These are phyloP conservation scores for Gaeumannomyces sp. DNA, from an alignment of 2,329 filamentous ascomycete species.

Conservation along the genomic window DNA sequence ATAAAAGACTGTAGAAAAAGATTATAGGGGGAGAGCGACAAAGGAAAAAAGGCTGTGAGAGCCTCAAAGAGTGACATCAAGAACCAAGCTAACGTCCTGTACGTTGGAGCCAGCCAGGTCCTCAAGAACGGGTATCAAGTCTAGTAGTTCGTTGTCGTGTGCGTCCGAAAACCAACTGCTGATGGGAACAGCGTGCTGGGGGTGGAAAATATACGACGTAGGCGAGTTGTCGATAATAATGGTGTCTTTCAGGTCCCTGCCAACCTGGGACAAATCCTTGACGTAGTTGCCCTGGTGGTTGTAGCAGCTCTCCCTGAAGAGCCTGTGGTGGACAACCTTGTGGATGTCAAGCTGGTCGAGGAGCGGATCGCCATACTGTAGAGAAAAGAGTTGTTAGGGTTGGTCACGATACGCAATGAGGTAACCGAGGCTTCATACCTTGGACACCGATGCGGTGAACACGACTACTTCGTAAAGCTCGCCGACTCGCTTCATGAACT, in stretches of 20 bases:
- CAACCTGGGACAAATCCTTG: constrained; percentile 96
- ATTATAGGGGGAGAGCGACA: constrained; percentile 23
- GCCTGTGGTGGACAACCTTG: constrained; percentile 86
- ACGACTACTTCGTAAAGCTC: constrained; percentile 98
- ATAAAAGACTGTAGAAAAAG: constrained; percentile 18
- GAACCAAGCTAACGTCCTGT: constrained; percentile 91
- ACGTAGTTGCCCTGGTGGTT: constrained; percentile 99
- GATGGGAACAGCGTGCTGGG: constrained; percentile 96
- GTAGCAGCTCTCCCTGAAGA: constrained; percentile 98
- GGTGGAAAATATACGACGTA: constrained; percentile 98
- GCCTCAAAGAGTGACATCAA: constrained; percentile 74
- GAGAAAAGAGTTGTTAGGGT: constrained; percentile 18
- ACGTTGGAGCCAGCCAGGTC: constrained; percentile 86
- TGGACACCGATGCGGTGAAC: constrained; percentile 96
- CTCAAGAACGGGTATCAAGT: constrained; percentile 96
- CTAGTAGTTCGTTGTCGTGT: constrained; percentile 96
- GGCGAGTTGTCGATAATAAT: constrained; percentile 99
- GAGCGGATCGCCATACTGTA: constrained; percentile 90
- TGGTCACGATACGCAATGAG: background rate
- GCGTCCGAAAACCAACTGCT: constrained; percentile 99
- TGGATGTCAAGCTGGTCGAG: constrained; percentile 97
- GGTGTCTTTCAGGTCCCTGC: constrained; percentile 89
- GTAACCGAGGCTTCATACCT: constrained; percentile 49
- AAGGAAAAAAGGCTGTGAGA: constrained; percentile 19
- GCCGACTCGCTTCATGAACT: constrained; percentile 97